These are phyloP conservation scores for Tetratostichococcus sp. DNA, from an alignment of 139 green algal species.

Conservation along the genomic window DNA sequence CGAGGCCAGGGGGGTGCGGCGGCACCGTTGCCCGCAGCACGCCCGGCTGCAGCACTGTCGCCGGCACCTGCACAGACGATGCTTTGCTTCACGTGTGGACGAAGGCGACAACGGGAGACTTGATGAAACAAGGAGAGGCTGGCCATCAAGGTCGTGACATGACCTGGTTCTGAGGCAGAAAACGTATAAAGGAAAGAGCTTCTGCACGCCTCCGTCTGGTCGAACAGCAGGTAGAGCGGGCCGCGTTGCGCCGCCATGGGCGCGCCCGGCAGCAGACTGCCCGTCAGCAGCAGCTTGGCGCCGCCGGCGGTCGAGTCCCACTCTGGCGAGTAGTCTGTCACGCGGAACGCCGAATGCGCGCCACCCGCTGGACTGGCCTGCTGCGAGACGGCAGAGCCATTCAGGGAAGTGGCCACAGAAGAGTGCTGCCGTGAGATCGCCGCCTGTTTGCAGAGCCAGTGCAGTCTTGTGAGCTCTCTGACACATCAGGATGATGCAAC, in stretches of 20 bases:
- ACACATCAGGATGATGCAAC: background rate
- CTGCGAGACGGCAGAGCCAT: too few species aligned
- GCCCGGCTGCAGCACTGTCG: background rate
- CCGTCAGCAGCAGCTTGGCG: background rate
- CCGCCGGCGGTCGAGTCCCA: slow-evolving; percentile 2
- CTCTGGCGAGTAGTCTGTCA: slow-evolving; percentile 1
- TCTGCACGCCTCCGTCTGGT: background rate
- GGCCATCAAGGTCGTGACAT: too few species aligned
- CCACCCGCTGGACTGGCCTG: too few species aligned
- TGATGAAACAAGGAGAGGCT: too few species aligned
- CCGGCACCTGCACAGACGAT: background rate
- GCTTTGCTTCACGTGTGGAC: too few species aligned
- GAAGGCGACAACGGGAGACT: too few species aligned
- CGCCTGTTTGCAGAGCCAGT: too few species aligned
- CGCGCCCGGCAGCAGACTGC: background rate
- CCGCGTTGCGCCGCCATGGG: background rate
- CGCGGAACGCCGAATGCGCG: background rate
- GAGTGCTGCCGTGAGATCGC: too few species aligned
- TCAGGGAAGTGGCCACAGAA: too few species aligned
- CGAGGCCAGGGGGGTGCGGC: slow-evolving; percentile 1
- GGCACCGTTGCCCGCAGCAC: background rate
- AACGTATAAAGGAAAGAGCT: too few species aligned
- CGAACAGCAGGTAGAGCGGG: slow-evolving; percentile 6
- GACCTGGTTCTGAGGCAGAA: too few species aligned
- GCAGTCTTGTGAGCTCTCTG: too few species aligned